Base-by-base conservation (phyloP, 768 basidiomycete species). In the Lactifluus rugatus region DNA sequence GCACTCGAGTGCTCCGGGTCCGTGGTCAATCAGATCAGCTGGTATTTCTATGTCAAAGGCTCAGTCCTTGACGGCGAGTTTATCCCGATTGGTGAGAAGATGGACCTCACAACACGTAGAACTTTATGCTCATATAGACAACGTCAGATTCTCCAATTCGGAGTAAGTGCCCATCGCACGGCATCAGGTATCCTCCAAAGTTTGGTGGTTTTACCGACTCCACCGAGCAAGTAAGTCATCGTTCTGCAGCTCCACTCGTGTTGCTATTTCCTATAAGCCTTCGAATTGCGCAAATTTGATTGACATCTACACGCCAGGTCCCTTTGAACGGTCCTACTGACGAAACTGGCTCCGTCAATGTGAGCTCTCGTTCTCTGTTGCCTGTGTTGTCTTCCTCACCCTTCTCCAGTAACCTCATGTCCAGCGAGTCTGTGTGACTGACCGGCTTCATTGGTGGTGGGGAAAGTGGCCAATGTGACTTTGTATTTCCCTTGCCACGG, bases 61-160 rank as follows among this genome's bases (percentile, higher is more conserved):
- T 84, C 83, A n/a, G 65, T 80, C 28, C 76, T 87, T 49, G 85
- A 87, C 65, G 87, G 87, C 14, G 64, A 64, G 3, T 86, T 87
- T 58, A 70, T 81, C 28, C 75, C 79, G 5, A 85, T 86, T 56
- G 64, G 84, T 85, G 62, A 51, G 77, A 46, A 21, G 9, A 32
- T 37, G 4, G 17, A 39, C 26, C 17, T 9, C 2, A 21, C 65
- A 8, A 37, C 13, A 39, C 52, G 17, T 16, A 19, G 50, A n/a
- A 23, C 28, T 13, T 19, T 28, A 26, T 16, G 16, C 45, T 52
- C 10, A 58, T 37, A 5, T 26, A 5, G 26, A n/a, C 46, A 17
- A 25, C 9, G 2, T n/a, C 44, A 87, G 85, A 78, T 65, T 72
- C 82, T 0, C 81, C 81, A 0, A 45, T 69, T 44, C 59, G 70